Evolutionary conservation across 2,329 filamentous ascomycete genomes (phyloP).

Genomic region (Cercospora nicotianae): DNA sequence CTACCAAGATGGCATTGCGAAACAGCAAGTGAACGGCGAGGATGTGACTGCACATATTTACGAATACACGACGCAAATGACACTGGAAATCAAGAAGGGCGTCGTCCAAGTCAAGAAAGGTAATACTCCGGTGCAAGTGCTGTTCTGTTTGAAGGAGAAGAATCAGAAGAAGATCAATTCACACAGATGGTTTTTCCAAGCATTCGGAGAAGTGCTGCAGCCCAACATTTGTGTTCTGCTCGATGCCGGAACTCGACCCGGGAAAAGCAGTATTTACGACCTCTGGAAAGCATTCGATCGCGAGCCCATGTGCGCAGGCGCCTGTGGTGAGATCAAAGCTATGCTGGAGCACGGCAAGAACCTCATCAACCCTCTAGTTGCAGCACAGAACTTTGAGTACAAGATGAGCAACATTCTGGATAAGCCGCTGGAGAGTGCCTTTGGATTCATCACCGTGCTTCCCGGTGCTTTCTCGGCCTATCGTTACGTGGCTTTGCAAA

Average conservation of each 20-base stretch:
- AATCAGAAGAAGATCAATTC: slow-evolving; percentile 99
- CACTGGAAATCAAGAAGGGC: slow-evolving; percentile 84
- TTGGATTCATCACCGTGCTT: slow-evolving; percentile 95
- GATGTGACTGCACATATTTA: slow-evolving; percentile 98
- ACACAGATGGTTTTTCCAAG: slow-evolving; percentile 98
- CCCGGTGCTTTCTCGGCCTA: slow-evolving; percentile 99
- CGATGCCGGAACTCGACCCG: slow-evolving; percentile 93
- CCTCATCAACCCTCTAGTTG: slow-evolving; percentile 87
- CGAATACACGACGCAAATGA: slow-evolving; percentile 84
- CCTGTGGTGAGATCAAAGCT: slow-evolving; percentile 98
- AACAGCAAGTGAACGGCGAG: slow-evolving; percentile 95
- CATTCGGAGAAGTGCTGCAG: slow-evolving; percentile 86
- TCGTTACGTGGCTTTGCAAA: slow-evolving; percentile 88
- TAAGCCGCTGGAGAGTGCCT: slow-evolving; percentile 94
- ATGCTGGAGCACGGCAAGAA: slow-evolving; percentile 90
- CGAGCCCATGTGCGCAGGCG: slow-evolving; percentile 94
- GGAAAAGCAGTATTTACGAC: slow-evolving; percentile 92
- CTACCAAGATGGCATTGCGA: slow-evolving; percentile 97
- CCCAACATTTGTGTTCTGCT: slow-evolving; percentile 96
- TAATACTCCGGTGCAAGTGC: slow-evolving; percentile 86
- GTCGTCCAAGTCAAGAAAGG: slow-evolving; percentile 81
- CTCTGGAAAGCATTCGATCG: slow-evolving; percentile 98
- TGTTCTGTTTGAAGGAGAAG: slow-evolving; percentile 98
- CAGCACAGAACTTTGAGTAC: slow-evolving; percentile 98
- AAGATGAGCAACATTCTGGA: slow-evolving; percentile 99